Evolutionary conservation across 2,329 filamentous ascomycete genomes (phyloP).

Genomic region (Curvularia eragrostidis): DNA sequence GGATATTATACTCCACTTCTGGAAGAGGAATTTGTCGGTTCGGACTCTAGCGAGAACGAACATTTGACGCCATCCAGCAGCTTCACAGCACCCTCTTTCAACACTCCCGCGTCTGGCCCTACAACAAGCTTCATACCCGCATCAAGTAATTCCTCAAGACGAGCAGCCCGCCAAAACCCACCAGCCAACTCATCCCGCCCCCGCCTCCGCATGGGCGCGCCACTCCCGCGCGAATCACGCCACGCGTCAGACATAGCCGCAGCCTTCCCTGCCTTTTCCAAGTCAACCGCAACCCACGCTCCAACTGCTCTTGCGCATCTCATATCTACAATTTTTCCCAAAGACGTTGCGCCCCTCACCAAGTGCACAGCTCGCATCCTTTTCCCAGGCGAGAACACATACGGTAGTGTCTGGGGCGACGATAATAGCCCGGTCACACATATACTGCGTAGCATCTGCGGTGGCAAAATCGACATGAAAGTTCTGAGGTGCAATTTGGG

Average conservation of each 20-base stretch:
- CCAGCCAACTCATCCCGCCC: slow-evolving; percentile 19
- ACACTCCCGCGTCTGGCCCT: slow-evolving; percentile 3
- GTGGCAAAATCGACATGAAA: slow-evolving; percentile 45
- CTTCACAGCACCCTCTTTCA: slow-evolving; percentile 21
- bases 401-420: slow-evolving; percentile 50
- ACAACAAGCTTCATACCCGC: slow-evolving; percentile 9
- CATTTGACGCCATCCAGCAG: slow-evolving; percentile 25
- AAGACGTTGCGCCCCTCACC: slow-evolving; percentile 24
- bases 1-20: slow-evolving; percentile 44
- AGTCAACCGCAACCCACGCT: slow-evolving; percentile 24
- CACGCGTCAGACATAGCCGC: not conserved
- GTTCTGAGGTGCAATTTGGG: slow-evolving; percentile 26
- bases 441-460: slow-evolving; percentile 47
- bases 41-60: slow-evolving; percentile 15
- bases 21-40: slow-evolving; percentile 4
- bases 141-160: not conserved
- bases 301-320: slow-evolving; percentile 42
- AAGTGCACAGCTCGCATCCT: slow-evolving; percentile 51
- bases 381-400: slow-evolving; percentile 49
- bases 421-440: slow-evolving; percentile 47
- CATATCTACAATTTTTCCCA: slow-evolving; percentile 43
- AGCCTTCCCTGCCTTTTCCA: slow-evolving; percentile 23
- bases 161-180: slow-evolving; percentile 5
- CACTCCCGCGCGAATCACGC: not conserved
- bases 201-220: slow-evolving; percentile 27